These are phyloP conservation scores for Fusarium siculi DNA, from an alignment of 2,329 filamentous ascomycete genomes.

Conservation along the genomic window DNA sequence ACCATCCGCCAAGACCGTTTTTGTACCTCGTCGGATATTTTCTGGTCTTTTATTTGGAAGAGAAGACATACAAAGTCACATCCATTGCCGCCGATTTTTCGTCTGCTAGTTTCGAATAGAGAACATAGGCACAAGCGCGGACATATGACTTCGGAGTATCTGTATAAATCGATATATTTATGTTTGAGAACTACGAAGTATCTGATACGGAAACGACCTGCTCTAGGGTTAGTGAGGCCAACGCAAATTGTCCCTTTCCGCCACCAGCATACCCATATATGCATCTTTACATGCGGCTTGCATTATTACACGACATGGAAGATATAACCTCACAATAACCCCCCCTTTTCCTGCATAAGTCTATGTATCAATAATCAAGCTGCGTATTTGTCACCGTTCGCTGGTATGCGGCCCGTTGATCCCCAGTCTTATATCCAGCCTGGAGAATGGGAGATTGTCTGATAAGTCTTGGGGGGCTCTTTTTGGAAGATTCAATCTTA, in stretches of 20 bases:
- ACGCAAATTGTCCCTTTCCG: neutral
- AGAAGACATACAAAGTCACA: neutral
- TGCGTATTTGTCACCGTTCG: constrained; percentile 14
- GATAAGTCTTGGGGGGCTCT: constrained; percentile 25
- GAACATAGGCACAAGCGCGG: neutral
- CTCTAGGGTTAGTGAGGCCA: neutral
- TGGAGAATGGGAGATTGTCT: constrained; percentile 27
- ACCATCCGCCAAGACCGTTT: constrained; percentile 14
- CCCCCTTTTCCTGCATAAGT: constrained; percentile 7
- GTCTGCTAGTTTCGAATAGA: neutral
- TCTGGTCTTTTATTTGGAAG: neutral
- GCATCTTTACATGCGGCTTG: neutral
- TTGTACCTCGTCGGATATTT: constrained; percentile 11
- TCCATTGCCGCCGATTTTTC: neutral
- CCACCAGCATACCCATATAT: neutral
- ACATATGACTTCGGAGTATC: neutral
- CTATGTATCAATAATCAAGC: neutral
- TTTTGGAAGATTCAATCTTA: constrained; percentile 39
- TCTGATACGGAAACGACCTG: neutral
- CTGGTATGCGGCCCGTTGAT: constrained; percentile 28
- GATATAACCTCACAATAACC: neutral
- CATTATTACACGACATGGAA: neutral
- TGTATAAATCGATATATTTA: neutral
- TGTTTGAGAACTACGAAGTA: neutral
- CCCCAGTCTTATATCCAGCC: constrained; percentile 15